These are phyloP conservation scores for Candida nemodendra DNA, from an alignment of 805 yeast species.

Conservation along the genomic window DNA sequence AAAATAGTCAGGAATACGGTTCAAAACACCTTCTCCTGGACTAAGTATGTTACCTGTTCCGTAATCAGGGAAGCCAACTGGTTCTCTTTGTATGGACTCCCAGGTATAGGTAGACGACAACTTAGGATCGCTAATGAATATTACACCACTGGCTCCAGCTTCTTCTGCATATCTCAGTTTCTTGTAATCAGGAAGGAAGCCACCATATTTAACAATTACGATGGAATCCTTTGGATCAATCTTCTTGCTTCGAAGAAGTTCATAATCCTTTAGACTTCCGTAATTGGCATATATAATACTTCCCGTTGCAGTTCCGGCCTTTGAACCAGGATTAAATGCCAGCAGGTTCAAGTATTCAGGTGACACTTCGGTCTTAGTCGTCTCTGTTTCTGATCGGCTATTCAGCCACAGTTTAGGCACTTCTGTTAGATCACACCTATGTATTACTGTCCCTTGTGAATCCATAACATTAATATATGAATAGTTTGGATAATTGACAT, in stretches of 20 bases:
- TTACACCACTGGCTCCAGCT: conserved; percentile 59
- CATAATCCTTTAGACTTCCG: conserved; percentile 60
- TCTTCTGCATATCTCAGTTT: conserved; percentile 56
- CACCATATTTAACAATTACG: conserved; percentile 60
- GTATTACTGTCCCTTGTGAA: conserved; percentile 15
- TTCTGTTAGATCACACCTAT: conserved; percentile 26
- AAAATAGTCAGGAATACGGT: conserved; percentile 35
- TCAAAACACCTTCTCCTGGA: conserved; percentile 63
- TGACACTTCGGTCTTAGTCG: conserved; percentile 2
- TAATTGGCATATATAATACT: conserved; percentile 61
- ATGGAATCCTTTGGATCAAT: conserved; percentile 50
- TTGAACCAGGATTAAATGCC: conserved; percentile 71
- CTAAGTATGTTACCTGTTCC: conserved; percentile 77
- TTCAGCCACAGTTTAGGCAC: background rate
- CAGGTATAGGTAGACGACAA: conserved; percentile 31
- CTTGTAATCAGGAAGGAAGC: conserved; percentile 46
- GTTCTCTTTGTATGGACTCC: conserved; percentile 49
- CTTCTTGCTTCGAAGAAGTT: conserved; percentile 34
- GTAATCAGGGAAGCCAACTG: conserved; percentile 55
- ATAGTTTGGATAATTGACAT: conserved; percentile 62
- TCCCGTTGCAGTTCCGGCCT: conserved; percentile 54
- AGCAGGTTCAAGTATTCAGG: conserved; percentile 34
- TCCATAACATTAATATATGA: conserved; percentile 28
- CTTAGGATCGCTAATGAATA: conserved; percentile 56
- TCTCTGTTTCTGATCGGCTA: background rate